A percentile compares a stretch with the other conserved stretches of the same genome.
phyloP scores from a whole-genome alignment of 2,329 filamentous ascomycete species.

The Penicillium thymicola region DNA sequence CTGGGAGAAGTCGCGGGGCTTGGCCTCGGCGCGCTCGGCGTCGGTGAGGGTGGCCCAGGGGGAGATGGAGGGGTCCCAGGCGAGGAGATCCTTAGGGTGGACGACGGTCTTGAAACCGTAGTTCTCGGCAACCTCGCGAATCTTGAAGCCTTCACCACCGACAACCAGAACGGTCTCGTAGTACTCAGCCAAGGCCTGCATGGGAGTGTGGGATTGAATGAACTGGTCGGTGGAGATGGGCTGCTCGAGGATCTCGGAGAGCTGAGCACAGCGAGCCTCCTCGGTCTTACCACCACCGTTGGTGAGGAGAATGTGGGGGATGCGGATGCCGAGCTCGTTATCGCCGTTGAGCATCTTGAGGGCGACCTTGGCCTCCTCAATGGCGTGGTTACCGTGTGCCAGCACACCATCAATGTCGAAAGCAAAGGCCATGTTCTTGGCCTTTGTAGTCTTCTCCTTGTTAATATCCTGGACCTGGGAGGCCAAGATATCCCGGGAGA shows the following conservation, averaged over 20 bases:
- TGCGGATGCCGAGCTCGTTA: constrained; percentile 75
- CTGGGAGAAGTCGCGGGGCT: constrained; percentile 69
- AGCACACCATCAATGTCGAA: constrained; percentile 69
- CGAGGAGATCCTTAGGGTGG: constrained; percentile 70
- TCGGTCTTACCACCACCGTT: constrained; percentile 73
- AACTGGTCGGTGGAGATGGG: constrained; percentile 69
- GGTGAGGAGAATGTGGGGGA: constrained; percentile 70
- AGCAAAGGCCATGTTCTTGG: constrained; percentile 78
- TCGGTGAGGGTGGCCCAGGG: constrained; percentile 67
- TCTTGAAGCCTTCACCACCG: constrained; percentile 71
- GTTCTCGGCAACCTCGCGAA: constrained; percentile 68
- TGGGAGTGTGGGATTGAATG: constrained; percentile 74
- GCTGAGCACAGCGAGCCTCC: constrained; percentile 61
- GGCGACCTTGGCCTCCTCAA: constrained; percentile 63
- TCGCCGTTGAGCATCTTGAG: constrained; percentile 71
- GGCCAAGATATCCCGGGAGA: constrained; percentile 63
- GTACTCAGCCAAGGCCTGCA: constrained; percentile 72
- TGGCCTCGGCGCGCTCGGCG: constrained; percentile 64
- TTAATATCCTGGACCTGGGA: constrained; percentile 68
- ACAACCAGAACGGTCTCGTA: constrained; percentile 73
- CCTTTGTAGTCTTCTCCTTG: constrained; percentile 62
- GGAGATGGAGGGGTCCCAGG: constrained; percentile 66
- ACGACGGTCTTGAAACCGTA: constrained; percentile 73
- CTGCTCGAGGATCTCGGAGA: constrained; percentile 62
- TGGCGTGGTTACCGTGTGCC: constrained; percentile 68